Conservation (phyloP, 768 basidiomycete genomes). For the Agaricus blazei region DNA sequence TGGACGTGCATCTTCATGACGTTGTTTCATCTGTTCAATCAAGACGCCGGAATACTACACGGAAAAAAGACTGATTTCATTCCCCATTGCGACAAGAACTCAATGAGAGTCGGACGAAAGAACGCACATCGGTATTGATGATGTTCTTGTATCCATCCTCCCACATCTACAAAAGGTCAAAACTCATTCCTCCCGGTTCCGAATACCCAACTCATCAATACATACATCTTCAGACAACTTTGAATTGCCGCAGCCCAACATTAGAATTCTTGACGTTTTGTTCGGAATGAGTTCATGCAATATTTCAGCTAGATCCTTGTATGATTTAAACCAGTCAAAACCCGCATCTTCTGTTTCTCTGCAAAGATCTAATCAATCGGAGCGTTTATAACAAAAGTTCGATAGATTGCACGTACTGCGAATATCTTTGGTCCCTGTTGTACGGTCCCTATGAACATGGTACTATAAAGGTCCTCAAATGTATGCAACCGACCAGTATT, state of each 20-base stretch:
- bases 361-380: constrained; percentile 5
- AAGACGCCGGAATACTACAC: constrained; percentile 69
- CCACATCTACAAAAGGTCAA: constrained; percentile 58
- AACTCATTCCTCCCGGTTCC: background rate
- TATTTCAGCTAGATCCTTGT: constrained; percentile 60
- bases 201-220: background rate
- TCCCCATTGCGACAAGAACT: background rate
- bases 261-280: constrained; percentile 57
- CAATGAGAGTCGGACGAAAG: background rate
- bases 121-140: constrained; percentile 68
- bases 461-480: background rate
- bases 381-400: background rate
- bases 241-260: constrained; percentile 86
- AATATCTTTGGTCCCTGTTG: constrained; percentile 63
- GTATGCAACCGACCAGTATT: constrained; percentile 54
- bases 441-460: constrained; percentile 4
- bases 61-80: background rate
- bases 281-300: constrained; percentile 60
- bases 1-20: constrained; percentile 44
- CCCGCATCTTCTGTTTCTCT: constrained; percentile 56
- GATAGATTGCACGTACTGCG: constrained; percentile 38
- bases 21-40: constrained; percentile 66
- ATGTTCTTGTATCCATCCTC: constrained; percentile 81
- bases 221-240: constrained; percentile 71
- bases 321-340: constrained; percentile 89